Evolutionary conservation across 257 asterid genomes (phyloP).

Genomic region (Primulina eburnea): DNA sequence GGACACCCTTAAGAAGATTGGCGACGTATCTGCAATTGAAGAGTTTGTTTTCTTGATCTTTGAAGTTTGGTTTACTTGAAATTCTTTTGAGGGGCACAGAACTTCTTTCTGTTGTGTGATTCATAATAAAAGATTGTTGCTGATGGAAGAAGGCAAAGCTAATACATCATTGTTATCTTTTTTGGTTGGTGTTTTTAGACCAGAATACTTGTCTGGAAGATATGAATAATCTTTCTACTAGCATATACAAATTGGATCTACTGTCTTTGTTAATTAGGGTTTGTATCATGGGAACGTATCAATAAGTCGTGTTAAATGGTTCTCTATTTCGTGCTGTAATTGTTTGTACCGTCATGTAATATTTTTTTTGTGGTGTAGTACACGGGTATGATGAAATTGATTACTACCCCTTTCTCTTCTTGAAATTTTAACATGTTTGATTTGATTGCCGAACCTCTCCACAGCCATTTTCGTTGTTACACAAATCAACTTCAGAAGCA

Average conservation of each 20-base stretch:
- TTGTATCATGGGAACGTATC: slow-evolving; percentile 13
- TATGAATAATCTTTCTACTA: slow-evolving; percentile 11
- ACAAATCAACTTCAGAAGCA: no score
- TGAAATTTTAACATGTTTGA: no score
- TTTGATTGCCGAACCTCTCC: no score
- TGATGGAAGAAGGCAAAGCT: neutral
- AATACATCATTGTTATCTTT: neutral
- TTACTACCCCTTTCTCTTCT: no score
- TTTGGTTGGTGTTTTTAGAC: slow-evolving; percentile 3
- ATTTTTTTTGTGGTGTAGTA: neutral
- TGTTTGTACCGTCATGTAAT: neutral
- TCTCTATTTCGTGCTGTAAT: neutral
- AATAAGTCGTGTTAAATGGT: neutral
- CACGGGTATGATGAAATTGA: neutral
- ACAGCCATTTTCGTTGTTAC: no score
- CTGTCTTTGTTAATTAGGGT: neutral
- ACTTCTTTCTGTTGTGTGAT: neutral
- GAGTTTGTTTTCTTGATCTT: slow-evolving; percentile 81
- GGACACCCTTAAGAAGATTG: slow-evolving; percentile 75
- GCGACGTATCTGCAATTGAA: slow-evolving; percentile 75
- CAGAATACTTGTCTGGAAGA: slow-evolving; percentile 10
- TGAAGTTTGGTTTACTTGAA: slow-evolving; percentile 16
- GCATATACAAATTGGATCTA: slow-evolving; percentile 11
- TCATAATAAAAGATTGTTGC: slow-evolving; percentile 10
- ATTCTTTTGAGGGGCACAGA: neutral